Base-by-base conservation (phyloP, 495 filamentous ascomycete species). In the Platismatia glauca region DNA sequence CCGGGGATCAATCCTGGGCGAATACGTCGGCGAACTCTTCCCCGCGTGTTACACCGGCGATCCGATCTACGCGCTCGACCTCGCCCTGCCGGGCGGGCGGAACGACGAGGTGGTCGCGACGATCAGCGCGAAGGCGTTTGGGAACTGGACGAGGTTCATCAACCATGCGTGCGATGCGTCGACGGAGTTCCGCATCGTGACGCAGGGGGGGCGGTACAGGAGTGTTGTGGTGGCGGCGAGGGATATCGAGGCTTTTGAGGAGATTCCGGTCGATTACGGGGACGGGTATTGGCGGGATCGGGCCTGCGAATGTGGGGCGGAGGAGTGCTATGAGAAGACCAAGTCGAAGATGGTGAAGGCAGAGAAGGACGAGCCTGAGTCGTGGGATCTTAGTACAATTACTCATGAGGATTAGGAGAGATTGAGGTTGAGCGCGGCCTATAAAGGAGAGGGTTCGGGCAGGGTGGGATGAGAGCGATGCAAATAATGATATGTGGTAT, bases 151-250 rank as follows among this genome's bases (percentile, higher is more conserved):
- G 11, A 74, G 89, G 13, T 92, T 85, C 68, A 81, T 90, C 69
- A 90, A 89, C 66, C 89, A 92, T 69, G 85, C 81, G 22, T 92
- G 89, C 70, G 75, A 84, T 0, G 76, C 86, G 0, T 85, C 64
- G 33, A 68, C 67, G 9, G 2, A 24, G 4, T 77, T 77, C 41
- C 1, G 2, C 2, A 2, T 8, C 0, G 35, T 55, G 31, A 59
- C 63, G 0, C 39, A 74, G 31, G 77, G 76, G 29, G 59, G 68
- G 3, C 57, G 64, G 18, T 53, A 55, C 0, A 39, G 70, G 12
- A 66, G 67, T 29, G 62, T 62, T 3, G 58, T 76, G 9, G 53
- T 66, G 41, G 71, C 68, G 1, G 0, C 12, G 6, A 57, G 67
- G 16, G 64, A 72, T 34, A 76, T 78, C 11, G 20, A 33, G 11